Evolutionary conservation across 2,329 filamentous ascomycete genomes (phyloP).

Genomic region (Capronia americana): DNA sequence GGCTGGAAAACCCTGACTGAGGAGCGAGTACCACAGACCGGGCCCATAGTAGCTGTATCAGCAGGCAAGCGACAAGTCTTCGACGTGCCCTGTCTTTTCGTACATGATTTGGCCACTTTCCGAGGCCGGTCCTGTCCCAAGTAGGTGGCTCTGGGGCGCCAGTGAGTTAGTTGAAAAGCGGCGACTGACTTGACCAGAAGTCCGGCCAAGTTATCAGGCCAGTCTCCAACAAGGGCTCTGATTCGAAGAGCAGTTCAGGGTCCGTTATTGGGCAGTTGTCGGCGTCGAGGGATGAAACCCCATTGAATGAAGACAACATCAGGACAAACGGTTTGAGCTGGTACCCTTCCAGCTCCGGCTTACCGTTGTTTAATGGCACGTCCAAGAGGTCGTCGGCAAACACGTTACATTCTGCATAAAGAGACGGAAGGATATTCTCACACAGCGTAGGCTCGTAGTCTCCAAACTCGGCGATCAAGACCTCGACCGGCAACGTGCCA

Average conservation of each 20-base stretch:
- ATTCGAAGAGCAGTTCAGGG: slow-evolving; percentile 45
- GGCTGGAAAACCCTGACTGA: slow-evolving; percentile 53
- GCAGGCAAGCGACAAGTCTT: slow-evolving; percentile 56
- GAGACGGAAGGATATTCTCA: slow-evolving; percentile 39
- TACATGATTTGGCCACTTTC: slow-evolving; percentile 59
- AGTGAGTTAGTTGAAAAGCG: slow-evolving; percentile 55
- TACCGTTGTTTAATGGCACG: slow-evolving; percentile 12
- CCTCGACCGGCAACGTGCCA: slow-evolving; percentile 54
- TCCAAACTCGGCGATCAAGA: slow-evolving; percentile 42
- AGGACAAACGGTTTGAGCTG: slow-evolving; percentile 50
- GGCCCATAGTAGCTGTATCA: slow-evolving; percentile 65
- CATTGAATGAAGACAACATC: slow-evolving; percentile 49
- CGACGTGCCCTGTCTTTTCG: slow-evolving; percentile 56
- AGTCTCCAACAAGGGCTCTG: slow-evolving; percentile 43
- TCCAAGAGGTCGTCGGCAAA: slow-evolving; percentile 43
- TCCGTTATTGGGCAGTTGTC: slow-evolving; percentile 47
- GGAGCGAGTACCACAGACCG: slow-evolving; percentile 57
- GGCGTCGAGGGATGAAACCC: slow-evolving; percentile 49
- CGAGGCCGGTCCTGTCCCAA: slow-evolving; percentile 46
- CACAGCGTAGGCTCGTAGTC: slow-evolving; percentile 43
- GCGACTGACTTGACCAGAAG: slow-evolving; percentile 54
- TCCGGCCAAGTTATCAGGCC: slow-evolving; percentile 51
- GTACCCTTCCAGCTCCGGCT: slow-evolving; percentile 43
- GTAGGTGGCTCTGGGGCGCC: slow-evolving; percentile 43
- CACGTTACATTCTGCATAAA: slow-evolving; percentile 45